Evolutionary conservation across 495 filamentous ascomycete genomes (phyloP).

Genomic region (Aspergillus taichungensis): DNA sequence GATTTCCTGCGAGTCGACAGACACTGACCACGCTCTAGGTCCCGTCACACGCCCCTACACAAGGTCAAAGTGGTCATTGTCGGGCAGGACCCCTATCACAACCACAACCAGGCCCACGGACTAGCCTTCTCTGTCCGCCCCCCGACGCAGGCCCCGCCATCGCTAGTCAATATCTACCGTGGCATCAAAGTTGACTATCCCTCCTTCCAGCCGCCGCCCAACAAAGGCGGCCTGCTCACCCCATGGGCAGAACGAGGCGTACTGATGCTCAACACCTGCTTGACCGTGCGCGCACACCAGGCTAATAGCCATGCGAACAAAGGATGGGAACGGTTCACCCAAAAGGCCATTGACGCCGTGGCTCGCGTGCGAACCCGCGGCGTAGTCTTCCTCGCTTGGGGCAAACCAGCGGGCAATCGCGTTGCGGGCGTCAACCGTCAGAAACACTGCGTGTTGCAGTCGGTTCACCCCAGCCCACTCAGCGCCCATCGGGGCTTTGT

Average conservation of each 20-base stretch:
- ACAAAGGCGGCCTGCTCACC: conserved; percentile 69
- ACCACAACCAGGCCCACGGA: conserved; percentile 89
- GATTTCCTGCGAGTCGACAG: neutral
- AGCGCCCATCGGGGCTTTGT: conserved; percentile 71
- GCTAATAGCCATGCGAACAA: conserved; percentile 72
- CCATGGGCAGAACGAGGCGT: conserved; percentile 93
- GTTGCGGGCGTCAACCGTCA: conserved; percentile 58
- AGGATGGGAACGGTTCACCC: conserved; percentile 91
- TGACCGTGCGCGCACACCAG: conserved; percentile 83
- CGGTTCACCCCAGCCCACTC: conserved; percentile 84
- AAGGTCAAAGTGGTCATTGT: conserved; percentile 83
- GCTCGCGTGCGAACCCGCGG: conserved; percentile 62
- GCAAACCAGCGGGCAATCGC: conserved; percentile 66
- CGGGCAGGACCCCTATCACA: conserved; percentile 97
- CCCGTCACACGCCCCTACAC: conserved; percentile 78
- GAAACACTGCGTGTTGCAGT: conserved; percentile 71
- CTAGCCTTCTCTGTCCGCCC: conserved; percentile 90
- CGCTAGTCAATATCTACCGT: conserved; percentile 85
- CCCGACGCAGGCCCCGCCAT: conserved; percentile 79
- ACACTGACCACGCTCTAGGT: conserved; percentile 42
- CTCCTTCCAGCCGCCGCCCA: conserved; percentile 61
- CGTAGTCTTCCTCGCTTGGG: conserved; percentile 95
- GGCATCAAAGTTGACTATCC: conserved; percentile 83
- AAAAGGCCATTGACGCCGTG: conserved; percentile 80
- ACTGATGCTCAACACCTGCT: conserved; percentile 81